Percentiles rank a stretch among this genome's conserved stretches.
Evolutionary conservation across 2,329 filamentous ascomycete genomes (phyloP).

Genomic region (Hymenoscyphus repandus): DNA sequence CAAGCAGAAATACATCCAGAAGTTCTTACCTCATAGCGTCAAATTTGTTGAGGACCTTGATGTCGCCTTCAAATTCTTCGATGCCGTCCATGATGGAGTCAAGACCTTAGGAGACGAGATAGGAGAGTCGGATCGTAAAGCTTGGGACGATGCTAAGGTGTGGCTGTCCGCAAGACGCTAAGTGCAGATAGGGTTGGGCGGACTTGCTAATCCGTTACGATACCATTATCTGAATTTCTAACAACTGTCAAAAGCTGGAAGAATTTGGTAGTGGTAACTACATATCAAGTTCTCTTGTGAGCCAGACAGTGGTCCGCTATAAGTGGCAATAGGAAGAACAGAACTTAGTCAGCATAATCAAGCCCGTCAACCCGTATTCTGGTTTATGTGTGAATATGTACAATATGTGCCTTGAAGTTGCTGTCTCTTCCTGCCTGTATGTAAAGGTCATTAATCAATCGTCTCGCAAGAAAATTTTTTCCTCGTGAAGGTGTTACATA

Average conservation of each 20-base stretch:
- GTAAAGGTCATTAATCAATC: too few species aligned
- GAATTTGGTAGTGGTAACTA: not conserved
- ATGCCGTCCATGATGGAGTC: conserved; percentile 52
- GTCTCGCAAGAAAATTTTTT: too few species aligned
- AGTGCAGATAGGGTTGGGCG: conserved; percentile 23
- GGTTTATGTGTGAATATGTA: too few species aligned
- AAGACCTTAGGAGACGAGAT: conserved; percentile 48
- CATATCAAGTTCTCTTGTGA: not conserved
- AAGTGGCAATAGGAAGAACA: not conserved
- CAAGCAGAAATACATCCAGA: conserved; percentile 42
- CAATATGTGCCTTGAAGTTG: too few species aligned
- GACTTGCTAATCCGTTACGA: conserved; percentile 1
- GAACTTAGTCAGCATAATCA: not conserved
- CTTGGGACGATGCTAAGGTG: conserved; percentile 50
- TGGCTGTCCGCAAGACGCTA: conserved; percentile 39
- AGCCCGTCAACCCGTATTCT: not conserved
- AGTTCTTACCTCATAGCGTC: conserved; percentile 51
- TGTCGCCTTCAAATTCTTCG: conserved; percentile 52
- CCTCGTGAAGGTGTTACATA: too few species aligned
- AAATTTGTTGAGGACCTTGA: conserved; percentile 56
- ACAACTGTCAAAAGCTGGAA: not conserved
- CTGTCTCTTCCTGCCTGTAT: too few species aligned
- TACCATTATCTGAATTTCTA: not conserved
- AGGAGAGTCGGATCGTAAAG: conserved; percentile 40
- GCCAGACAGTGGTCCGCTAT: not conserved